Conservation (phyloP, 2,329 filamentous ascomycete species). For the Aspergillus unguis region DNA sequence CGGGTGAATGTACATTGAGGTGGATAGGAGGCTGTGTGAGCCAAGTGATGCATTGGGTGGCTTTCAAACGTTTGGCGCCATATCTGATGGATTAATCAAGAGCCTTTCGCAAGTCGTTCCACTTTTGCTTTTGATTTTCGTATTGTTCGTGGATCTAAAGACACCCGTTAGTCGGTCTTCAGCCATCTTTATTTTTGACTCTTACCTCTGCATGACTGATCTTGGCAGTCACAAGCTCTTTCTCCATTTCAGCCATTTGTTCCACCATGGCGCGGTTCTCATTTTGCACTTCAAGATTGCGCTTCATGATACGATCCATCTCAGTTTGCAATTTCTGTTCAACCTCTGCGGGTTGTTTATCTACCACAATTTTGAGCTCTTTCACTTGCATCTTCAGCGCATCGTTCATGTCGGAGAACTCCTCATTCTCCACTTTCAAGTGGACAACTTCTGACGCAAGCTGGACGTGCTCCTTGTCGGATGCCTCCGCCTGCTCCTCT, state of each 20-base stretch:
- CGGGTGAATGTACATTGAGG: constrained; percentile 17
- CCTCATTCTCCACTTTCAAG: constrained; percentile 90
- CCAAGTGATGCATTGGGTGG: constrained; percentile 3
- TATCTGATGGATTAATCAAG: constrained; percentile 38
- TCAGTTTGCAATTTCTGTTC: constrained; percentile 77
- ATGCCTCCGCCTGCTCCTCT: constrained; percentile 82
- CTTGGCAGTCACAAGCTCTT: constrained; percentile 87
- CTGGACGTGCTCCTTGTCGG: constrained; percentile 84
- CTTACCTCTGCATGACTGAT: constrained; percentile 92
- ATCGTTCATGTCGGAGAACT: constrained; percentile 85
- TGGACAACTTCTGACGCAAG: constrained; percentile 88
- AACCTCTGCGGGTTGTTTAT: constrained; percentile 84
- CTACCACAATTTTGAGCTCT: constrained; percentile 80
- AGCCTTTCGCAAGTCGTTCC: constrained; percentile 66
- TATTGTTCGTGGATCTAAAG: constrained; percentile 65
- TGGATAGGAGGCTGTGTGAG: not conserved
- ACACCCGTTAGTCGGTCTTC: constrained; percentile 13
- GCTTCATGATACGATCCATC: constrained; percentile 86
- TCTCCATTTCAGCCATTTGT: constrained; percentile 86
- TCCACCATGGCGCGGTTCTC: constrained; percentile 87
- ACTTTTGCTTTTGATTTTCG: constrained; percentile 71
- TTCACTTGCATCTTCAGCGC: constrained; percentile 77
- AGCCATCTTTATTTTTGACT: not conserved
- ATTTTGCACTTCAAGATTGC: constrained; percentile 89
- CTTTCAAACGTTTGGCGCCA: constrained; percentile 1